phyloP scores from a whole-genome alignment of 75 land plant species.

The Isoetes taiwanensis region DNA sequence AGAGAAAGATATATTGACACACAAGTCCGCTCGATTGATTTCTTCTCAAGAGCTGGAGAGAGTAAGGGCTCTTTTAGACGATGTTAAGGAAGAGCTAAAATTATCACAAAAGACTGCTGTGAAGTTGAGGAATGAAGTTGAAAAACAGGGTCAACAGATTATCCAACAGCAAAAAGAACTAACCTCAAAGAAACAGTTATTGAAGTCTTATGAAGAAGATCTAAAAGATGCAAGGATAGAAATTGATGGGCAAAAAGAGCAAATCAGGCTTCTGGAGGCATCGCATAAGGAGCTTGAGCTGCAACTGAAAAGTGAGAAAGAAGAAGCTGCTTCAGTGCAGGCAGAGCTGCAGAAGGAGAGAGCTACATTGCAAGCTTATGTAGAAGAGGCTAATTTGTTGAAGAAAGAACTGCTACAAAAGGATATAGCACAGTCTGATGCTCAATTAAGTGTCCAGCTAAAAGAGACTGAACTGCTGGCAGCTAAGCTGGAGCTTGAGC shows the following conservation, averaged over 20 bases:
- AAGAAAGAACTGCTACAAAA: slow-evolving; percentile 45
- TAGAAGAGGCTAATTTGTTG: slow-evolving; percentile 25
- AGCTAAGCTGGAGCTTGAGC: slow-evolving; percentile 56
- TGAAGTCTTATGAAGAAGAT: slow-evolving; percentile 26
- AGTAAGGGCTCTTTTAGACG: slow-evolving; percentile 38
- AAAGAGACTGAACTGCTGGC: slow-evolving; percentile 67
- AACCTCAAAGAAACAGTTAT: slow-evolving; percentile 27
- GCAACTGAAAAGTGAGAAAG: slow-evolving; percentile 34
- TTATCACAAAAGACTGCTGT: slow-evolving; percentile 45
- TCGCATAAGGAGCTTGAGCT: slow-evolving; percentile 39
- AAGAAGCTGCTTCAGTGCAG: slow-evolving; percentile 24
- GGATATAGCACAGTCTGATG: slow-evolving; percentile 23
- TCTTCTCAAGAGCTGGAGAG: slow-evolving; percentile 37
- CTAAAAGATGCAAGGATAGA: slow-evolving; percentile 40
- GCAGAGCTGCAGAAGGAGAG: slow-evolving; percentile 36
- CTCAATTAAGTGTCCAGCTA: slow-evolving; percentile 32
- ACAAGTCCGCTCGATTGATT: slow-evolving; percentile 18
- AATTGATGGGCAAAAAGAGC: slow-evolving; percentile 43
- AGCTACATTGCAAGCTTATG: slow-evolving; percentile 24
- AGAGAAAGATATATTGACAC: slow-evolving; percentile 28
- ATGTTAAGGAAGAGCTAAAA: slow-evolving; percentile 52
- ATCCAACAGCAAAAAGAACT: slow-evolving; percentile 39
- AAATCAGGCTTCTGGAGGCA: slow-evolving; percentile 25
- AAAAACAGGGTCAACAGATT: slow-evolving; percentile 37
- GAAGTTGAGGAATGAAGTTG: slow-evolving; percentile 27